phyloP scores from a whole-genome alignment of 371 early-diverging fungal genomes.

The Mucor ambiguus region DNA sequence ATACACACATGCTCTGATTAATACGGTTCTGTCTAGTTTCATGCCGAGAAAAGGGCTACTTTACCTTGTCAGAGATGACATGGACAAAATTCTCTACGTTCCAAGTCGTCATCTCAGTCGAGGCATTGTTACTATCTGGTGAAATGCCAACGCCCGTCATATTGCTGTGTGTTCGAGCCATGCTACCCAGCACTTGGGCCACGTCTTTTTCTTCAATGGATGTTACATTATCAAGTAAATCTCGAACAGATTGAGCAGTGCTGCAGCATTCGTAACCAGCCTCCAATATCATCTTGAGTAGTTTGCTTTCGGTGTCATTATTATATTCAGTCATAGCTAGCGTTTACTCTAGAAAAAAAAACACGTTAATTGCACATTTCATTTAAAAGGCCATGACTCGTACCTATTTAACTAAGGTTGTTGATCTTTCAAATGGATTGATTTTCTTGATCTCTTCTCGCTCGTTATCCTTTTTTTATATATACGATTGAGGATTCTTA shows the following conservation, averaged over 20 bases:
- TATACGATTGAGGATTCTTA: not conserved
- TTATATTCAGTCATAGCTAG: conserved; percentile 20
- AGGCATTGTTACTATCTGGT: conserved; percentile 15
- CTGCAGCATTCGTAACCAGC: conserved; percentile 63
- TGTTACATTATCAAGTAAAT: conserved; percentile 35
- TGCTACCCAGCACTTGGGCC: conserved; percentile 74
- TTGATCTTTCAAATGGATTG: conserved; percentile 1
- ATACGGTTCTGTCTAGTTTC: too few species aligned
- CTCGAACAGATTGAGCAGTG: conserved; percentile 47
- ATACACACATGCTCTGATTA: not conserved
- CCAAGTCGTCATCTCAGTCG: conserved; percentile 49
- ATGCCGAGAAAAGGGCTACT: not conserved
- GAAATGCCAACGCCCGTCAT: conserved; percentile 53
- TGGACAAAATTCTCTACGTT: conserved; percentile 69
- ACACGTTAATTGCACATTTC: conserved; percentile 7
- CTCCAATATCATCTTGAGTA: conserved; percentile 59
- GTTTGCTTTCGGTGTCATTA: conserved; percentile 36
- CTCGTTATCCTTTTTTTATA: not conserved
- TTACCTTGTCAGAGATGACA: conserved; percentile 58
- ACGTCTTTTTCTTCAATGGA: conserved; percentile 60
- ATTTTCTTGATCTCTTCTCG: not conserved
- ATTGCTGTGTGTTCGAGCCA: conserved; percentile 65
- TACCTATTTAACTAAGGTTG: conserved; percentile 1
- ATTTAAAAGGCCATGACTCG: not conserved
- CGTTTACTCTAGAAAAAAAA: conserved; percentile 8